Evolutionary conservation across 805 yeast genomes (phyloP).

Genomic region (Saccharomycopsis microspora): DNA sequence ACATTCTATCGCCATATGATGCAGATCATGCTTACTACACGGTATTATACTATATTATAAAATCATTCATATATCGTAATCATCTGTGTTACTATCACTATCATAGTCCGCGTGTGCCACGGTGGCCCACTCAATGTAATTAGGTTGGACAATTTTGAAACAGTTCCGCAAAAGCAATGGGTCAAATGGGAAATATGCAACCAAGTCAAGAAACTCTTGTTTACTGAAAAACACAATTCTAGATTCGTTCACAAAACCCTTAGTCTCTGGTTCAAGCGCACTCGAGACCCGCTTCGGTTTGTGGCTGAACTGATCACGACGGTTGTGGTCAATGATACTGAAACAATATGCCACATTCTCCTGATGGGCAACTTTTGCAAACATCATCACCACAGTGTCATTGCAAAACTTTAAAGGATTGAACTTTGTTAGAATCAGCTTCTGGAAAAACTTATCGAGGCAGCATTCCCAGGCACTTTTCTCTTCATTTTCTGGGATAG

Average conservation of each 20-base stretch:
- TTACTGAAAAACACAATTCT: constrained; percentile 34
- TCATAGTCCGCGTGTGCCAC: not conserved
- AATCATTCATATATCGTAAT: constrained; percentile 4
- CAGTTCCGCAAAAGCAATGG: constrained; percentile 67
- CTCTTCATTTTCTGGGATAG: constrained; percentile 15
- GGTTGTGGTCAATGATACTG: constrained; percentile 84
- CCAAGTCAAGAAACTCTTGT: constrained; percentile 79
- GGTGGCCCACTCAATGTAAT: constrained; percentile 74
- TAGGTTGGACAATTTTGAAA: constrained; percentile 38
- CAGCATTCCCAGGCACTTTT: constrained; percentile 60
- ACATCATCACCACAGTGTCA: constrained; percentile 85
- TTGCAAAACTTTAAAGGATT: constrained; percentile 91
- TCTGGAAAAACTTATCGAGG: constrained; percentile 77
- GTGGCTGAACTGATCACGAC: constrained; percentile 48
- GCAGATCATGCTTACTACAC: not conserved
- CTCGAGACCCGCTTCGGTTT: not conserved
- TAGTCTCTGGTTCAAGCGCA: not conserved
- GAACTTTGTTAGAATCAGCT: constrained; percentile 76
- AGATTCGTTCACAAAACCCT: not conserved
- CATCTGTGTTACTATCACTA: constrained; percentile 8
- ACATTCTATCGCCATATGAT: not conserved
- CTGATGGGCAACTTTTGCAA: constrained; percentile 85
- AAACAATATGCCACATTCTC: constrained; percentile 89
- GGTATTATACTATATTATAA: not conserved
- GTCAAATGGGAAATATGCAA: constrained; percentile 95